Evolutionary conservation across 371 early-diverging fungal species (phyloP), one percentile per base, ranked within the genome.

Genomic region (Quaeritorhiza haematococci): DNA sequence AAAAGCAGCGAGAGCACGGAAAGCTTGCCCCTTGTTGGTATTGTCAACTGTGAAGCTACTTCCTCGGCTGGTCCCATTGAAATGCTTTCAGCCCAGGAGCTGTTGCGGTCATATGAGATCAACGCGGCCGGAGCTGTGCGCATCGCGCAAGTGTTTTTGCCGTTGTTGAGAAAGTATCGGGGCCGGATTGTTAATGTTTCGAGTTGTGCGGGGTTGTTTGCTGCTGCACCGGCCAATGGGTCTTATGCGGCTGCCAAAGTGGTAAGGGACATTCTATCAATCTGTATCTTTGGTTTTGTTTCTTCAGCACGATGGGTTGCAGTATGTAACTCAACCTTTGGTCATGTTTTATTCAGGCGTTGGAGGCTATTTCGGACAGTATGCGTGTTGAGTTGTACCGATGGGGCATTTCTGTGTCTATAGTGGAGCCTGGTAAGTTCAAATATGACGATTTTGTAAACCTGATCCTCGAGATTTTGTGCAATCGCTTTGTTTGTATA

Each of bases 171-270:
- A 33, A 38, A 58, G 33, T 46, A 52, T 2, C 45, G 56, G 26
- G 73, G 73, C 10, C 58, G 73, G 8, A 58, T 73, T 42, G 44
- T 73, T 23, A 73, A 73, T 53, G 60, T 73, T 10, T 67, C 66
- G 28, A 62, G 62, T 23, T 59, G 58, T 1, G 63, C 63, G 17
- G 56, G 66, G 19, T 49, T 73, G 48, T 58, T 64, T 17, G 59
- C 61, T 10, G 65, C 67, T 30, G n/a, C n/a, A n/a, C 73, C 73
- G 1, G 59, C 61, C 32, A 50, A 61, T 43, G 73, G 73, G 3
- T 30, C 54, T 33, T 73, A 66, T 65, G 62, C 69, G 7, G 67
- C 73, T n/a, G n/a, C n/a, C n/a, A n/a, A n/a, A n/a, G n/a, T n/a
- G n/a, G n/a, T n/a, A n/a, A n/a, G n/a, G n/a, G n/a, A n/a, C n/a